These are phyloP conservation scores for Colletotrichum sp. DNA, from an alignment of 2,329 filamentous ascomycete species.

Conservation along the genomic window DNA sequence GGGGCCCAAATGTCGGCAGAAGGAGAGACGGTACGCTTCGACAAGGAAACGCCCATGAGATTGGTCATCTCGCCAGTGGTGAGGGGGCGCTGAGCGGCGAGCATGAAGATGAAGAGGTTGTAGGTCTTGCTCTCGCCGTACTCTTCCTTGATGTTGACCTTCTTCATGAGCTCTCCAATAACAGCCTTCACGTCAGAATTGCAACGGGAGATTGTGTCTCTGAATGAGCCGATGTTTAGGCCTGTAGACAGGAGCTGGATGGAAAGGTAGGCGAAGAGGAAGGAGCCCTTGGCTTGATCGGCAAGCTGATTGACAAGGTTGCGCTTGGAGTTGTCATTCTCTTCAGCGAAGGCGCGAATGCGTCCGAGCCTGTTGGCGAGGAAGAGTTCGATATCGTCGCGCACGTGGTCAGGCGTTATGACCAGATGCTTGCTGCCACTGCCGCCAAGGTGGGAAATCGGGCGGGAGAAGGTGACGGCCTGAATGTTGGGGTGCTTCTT, in stretches of 20 bases:
- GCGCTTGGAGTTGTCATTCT: conserved; percentile 14
- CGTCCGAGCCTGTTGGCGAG: conserved; percentile 28
- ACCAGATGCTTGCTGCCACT: conserved; percentile 32
- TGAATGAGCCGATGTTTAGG: conserved; percentile 25
- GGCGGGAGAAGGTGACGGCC: conserved; percentile 40
- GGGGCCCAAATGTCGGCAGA: conserved; percentile 16
- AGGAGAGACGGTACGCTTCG: conserved; percentile 23
- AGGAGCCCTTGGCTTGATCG: conserved; percentile 36
- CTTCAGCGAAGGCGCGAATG: conserved; percentile 18
- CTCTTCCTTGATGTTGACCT: conserved; percentile 27
- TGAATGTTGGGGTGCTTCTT: conserved; percentile 29
- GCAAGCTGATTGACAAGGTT: conserved; percentile 33
- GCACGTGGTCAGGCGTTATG: conserved; percentile 35
- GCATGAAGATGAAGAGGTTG: conserved; percentile 37
- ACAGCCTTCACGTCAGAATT: conserved; percentile 27
- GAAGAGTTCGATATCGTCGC: conserved; percentile 37
- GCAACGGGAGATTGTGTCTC: conserved; percentile 26
- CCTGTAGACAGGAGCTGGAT: conserved; percentile 27
- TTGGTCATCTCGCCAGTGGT: conserved; percentile 34
- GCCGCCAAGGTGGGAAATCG: conserved; percentile 32
- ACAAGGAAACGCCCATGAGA: conserved; percentile 32
- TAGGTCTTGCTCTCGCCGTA: conserved; percentile 23
- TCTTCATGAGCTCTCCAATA: conserved; percentile 28
- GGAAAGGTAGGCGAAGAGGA: conserved; percentile 41
- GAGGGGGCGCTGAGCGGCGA: conserved; percentile 36